Conservation (phyloP, 257 asterid genomes). For the Cinchona pubescens region DNA sequence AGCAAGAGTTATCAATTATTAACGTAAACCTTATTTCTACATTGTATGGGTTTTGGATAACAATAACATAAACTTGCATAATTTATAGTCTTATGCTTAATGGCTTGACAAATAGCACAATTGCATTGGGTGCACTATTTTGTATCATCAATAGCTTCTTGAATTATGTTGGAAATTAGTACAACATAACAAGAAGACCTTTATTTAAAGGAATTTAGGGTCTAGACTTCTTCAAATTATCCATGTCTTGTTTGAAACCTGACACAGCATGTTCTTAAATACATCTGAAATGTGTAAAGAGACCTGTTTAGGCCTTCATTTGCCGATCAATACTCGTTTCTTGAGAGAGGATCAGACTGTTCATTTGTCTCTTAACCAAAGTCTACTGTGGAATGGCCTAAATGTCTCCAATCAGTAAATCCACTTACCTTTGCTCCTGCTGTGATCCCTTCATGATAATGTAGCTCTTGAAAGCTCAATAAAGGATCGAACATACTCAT, state of each 20-base stretch:
- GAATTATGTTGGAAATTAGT: too few relatives aligned
- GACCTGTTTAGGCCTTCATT: conserved; percentile 36
- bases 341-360: conserved; percentile 60
- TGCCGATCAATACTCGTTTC: conserved; percentile 44
- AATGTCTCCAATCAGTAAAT: conserved; percentile 89
- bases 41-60: too few relatives aligned
- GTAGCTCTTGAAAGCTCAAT: conserved; percentile 71
- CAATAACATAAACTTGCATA: too few relatives aligned
- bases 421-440: conserved; percentile 66
- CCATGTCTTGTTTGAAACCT: conserved; percentile 50
- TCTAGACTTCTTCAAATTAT: conserved; percentile 13
- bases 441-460: conserved; percentile 55
- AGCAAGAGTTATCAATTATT: too few relatives aligned
- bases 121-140: too few relatives aligned
- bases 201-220: conserved; percentile 7
- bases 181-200: background rate
- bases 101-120: too few relatives aligned
- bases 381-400: conserved; percentile 86
- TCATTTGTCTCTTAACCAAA: conserved; percentile 85
- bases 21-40: too few relatives aligned
- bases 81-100: too few relatives aligned
- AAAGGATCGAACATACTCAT: conserved; percentile 56
- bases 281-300: conserved; percentile 52
- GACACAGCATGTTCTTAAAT: conserved; percentile 51
- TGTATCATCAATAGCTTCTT: too few relatives aligned